phyloP scores from a whole-genome alignment of 768 basidiomycete species.

The Austroboletus eburneus region DNA sequence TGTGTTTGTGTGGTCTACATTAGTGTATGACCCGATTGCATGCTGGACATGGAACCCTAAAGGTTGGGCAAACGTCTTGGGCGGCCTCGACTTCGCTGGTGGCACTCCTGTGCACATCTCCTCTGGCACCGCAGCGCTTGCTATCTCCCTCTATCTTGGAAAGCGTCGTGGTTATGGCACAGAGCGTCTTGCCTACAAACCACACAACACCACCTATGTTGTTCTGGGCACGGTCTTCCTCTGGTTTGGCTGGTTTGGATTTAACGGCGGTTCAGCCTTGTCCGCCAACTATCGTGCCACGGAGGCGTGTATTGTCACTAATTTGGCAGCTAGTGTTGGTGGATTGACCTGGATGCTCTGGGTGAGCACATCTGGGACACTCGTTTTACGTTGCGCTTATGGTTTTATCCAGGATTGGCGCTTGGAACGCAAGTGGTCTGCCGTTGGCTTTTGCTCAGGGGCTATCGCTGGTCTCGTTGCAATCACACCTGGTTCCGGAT shows the following conservation, averaged over 20 bases:
- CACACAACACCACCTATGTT: slow-evolving; percentile 91
- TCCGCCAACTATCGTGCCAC: slow-evolving; percentile 84
- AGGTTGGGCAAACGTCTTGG: slow-evolving; percentile 71
- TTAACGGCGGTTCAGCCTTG: slow-evolving; percentile 91
- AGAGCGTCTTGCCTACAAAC: slow-evolving; percentile 85
- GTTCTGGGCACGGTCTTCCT: slow-evolving; percentile 91
- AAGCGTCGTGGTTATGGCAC: slow-evolving; percentile 91
- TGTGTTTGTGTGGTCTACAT: slow-evolving; percentile 83
- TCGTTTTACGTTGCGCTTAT: not conserved
- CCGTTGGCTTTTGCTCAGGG: slow-evolving; percentile 94
- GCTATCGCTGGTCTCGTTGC: slow-evolving; percentile 88
- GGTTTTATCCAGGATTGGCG: slow-evolving; percentile 68
- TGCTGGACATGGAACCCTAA: slow-evolving; percentile 95
- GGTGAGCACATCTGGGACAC: slow-evolving; percentile 38
- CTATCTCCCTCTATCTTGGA: slow-evolving; percentile 87
- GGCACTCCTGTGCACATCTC: slow-evolving; percentile 97
- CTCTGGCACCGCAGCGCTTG: slow-evolving; percentile 87
- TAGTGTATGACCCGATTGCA: slow-evolving; percentile 92
- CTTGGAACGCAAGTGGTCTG: slow-evolving; percentile 89
- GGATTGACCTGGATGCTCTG: slow-evolving; percentile 91
- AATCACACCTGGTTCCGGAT: slow-evolving; percentile 84
- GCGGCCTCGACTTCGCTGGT: slow-evolving; percentile 90
- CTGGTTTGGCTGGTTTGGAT: slow-evolving; percentile 96
- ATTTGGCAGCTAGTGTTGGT: slow-evolving; percentile 85
- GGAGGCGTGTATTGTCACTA: slow-evolving; percentile 90